Evolutionary conservation across 139 green algal genomes (phyloP), one percentile per base, ranked within the genome.

Genomic region (Ettlia oleoabundans): DNA sequence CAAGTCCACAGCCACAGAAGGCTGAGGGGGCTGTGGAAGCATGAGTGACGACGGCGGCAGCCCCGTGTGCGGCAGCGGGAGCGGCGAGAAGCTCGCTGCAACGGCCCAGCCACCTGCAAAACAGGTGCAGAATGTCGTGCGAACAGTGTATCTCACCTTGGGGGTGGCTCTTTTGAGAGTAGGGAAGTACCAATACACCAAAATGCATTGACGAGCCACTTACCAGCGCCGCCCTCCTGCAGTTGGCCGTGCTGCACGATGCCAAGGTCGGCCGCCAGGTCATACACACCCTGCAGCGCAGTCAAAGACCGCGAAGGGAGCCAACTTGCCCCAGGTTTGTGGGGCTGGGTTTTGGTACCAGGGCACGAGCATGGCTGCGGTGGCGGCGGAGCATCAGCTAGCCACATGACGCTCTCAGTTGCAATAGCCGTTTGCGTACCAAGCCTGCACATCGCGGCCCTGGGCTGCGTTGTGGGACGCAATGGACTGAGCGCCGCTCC

Each of bases 211-310:
- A n/a, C n/a, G n/a, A n/a, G n/a, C 42, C 71, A 32, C 71, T 78
- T 47, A 8, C 10, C 13, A 0, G 22, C 19, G 69, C 33, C 51
- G 21, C 47, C 53, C 13, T 67, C 52, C 35, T 51, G 53, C 52
- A 80, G 73, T 8, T 61, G 73, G 22, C 73, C 73, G 37, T 80
- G 19, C 53, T 51, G 86, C 33, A 87, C 80, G 41, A 89, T 83
- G 13, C 84, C 86, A 26, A 85, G 58, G 0, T 85, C 71, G 1
- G 63, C 41, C 15, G 83, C 84, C 4, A 81, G 69, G 28, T 87
- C 79, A 63, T 89, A 90, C 52, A 90, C 64, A 24, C 86, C 86
- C 86, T 89, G 85, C 84, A 41, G 35, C 22, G 37, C 26, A 26
- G 13, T 0, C 6, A 4, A 7, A 10, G 28, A 1, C 28, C 5